Percentiles rank a stretch among this genome's conserved stretches.
These are phyloP conservation scores for Amoebophrya sp. DNA, from an alignment of 169 alveolate species.

Conservation along the genomic window DNA sequence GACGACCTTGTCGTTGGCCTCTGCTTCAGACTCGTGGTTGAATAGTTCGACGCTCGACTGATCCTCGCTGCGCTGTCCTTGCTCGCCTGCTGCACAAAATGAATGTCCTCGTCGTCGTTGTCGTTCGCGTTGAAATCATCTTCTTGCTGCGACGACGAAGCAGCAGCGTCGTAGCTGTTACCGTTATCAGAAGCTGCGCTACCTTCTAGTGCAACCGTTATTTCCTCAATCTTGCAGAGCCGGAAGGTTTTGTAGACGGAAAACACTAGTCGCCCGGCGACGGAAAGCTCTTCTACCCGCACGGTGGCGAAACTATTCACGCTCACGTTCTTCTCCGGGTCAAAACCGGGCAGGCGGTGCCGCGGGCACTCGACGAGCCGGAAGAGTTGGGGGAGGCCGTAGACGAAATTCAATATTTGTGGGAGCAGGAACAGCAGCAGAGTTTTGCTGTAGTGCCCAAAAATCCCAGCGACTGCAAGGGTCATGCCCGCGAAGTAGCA, in stretches of 20 bases:
- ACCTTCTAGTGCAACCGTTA: not conserved
- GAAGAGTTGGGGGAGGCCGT: constrained; percentile 78
- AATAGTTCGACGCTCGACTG: too few species aligned
- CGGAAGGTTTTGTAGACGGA: not conserved
- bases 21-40: too few species aligned
- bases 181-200: too few species aligned
- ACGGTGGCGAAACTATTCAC: not conserved
- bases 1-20: too few species aligned
- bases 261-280: not conserved
- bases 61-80: too few species aligned
- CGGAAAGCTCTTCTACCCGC: not conserved
- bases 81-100: too few species aligned
- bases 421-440: constrained; percentile 81
- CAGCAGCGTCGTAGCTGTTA: too few species aligned
- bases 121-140: too few species aligned
- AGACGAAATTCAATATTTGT: constrained; percentile 73
- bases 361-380: constrained; percentile 79
- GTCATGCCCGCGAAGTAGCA: constrained; percentile 86
- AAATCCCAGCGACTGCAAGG: constrained; percentile 83
- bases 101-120: too few species aligned
- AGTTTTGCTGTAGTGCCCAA: constrained; percentile 86
- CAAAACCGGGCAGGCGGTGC: constrained; percentile 75
- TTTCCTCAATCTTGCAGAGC: not conserved
- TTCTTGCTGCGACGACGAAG: too few species aligned
- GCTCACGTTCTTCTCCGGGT: not conserved